Evolutionary conservation across 805 yeast genomes (phyloP).

Genomic region (Yarrowia sp.): DNA sequence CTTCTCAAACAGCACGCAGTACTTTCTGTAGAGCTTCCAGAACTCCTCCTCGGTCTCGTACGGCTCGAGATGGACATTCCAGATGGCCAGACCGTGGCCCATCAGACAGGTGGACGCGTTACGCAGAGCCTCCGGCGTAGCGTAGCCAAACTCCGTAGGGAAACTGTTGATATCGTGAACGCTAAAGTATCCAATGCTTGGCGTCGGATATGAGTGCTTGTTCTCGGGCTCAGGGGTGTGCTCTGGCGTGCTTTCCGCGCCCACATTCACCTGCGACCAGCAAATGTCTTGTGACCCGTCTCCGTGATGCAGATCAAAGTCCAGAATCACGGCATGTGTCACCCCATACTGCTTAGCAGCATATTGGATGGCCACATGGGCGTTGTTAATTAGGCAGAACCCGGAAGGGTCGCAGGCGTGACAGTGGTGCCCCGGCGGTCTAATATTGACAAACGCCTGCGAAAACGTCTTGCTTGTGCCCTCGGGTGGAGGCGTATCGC

Average conservation of each 20-base stretch:
- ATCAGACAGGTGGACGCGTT: conserved; percentile 75
- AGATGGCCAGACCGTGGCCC: conserved; percentile 73
- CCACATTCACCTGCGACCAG: conserved; percentile 63
- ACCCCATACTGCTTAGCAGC: conserved; percentile 61
- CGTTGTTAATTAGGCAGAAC: conserved; percentile 77
- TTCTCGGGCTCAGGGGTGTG: conserved; percentile 5
- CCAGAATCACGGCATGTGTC: conserved; percentile 78
- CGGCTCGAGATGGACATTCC: conserved; percentile 79
- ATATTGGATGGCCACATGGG: conserved; percentile 75
- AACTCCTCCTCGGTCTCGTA: conserved; percentile 66
- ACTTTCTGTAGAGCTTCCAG: conserved; percentile 58
- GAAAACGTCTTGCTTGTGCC: background rate
- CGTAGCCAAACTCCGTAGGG: conserved; percentile 78
- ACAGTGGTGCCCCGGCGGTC: conserved; percentile 89
- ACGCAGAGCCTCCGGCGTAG: conserved; percentile 64
- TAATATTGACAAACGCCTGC: conserved; percentile 59
- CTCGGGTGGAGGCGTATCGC: background rate
- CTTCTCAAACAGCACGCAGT: conserved; percentile 58
- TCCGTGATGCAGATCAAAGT: conserved; percentile 84
- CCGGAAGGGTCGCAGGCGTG: conserved; percentile 84
- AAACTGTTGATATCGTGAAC: conserved; percentile 82
- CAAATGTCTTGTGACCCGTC: conserved; percentile 87
- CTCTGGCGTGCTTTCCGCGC: background rate
- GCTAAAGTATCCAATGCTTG: conserved; percentile 77
- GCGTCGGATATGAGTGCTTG: conserved; percentile 45